Percentiles rank a stretch among this genome's conserved stretches.
Conservation (phyloP, 139 green algal species). For the Pseudopediastrum boryanum region DNA sequence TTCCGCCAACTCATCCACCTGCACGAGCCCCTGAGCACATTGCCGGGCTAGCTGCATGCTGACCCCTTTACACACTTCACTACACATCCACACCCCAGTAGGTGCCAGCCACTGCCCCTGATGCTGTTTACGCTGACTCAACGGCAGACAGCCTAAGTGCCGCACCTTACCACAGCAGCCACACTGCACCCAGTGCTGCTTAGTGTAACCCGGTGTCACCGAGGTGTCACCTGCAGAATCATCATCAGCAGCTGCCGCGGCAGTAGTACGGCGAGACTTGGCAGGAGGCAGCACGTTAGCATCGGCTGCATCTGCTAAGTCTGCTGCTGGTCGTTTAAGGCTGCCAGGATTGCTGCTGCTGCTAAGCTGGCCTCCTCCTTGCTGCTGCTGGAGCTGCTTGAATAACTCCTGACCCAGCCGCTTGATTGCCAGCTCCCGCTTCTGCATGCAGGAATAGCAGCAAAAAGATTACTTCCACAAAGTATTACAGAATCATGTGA, state of each 20-base stretch:
- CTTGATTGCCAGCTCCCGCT: too few relatives aligned
- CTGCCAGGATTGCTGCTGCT: background rate
- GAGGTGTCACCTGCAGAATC: too few relatives aligned
- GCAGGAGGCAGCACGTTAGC: background rate
- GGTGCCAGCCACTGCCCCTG: background rate
- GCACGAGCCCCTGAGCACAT: constrained; percentile 20
- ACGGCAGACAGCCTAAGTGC: background rate
- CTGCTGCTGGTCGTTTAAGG: background rate
- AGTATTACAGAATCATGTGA: too few relatives aligned
- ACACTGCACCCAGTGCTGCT: background rate
- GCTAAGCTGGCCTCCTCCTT: too few relatives aligned
- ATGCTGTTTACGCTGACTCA: background rate
- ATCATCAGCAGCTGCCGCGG: background rate
- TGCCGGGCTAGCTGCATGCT: background rate
- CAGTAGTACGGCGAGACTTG: background rate
- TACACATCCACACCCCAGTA: constrained; percentile 14
- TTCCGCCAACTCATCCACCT: constrained; percentile 24
- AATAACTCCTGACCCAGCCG: too few relatives aligned
- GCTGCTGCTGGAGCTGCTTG: too few relatives aligned
- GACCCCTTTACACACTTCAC: background rate
- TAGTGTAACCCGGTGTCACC: too few relatives aligned
- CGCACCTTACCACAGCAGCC: background rate
- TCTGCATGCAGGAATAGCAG: too few relatives aligned
- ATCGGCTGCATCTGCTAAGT: background rate
- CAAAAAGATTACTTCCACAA: too few relatives aligned